Base-by-base conservation (phyloP, 163 green algal genomes). In the Chlorella variabilis region DNA sequence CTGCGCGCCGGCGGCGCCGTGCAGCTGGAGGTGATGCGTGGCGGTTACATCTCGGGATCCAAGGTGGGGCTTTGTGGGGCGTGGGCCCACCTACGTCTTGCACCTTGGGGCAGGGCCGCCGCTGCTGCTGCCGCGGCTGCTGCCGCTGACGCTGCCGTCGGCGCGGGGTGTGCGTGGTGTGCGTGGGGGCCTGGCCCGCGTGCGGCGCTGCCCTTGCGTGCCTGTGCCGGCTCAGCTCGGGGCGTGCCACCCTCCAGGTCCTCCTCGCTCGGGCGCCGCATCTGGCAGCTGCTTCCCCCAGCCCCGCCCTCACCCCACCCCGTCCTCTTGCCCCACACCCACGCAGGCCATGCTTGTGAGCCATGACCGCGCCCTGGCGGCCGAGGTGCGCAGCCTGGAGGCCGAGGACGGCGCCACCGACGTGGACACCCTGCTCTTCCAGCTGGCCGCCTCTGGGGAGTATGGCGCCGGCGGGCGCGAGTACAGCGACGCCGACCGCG, bases 1-100 rank as follows among this genome's bases (percentile, higher is more conserved):
- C 34, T 68, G 56, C 45, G 66, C 2, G 59, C 41, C 27, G 56
- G 71, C 17, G 84, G 87, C 36, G 51, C 79, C 5, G 20, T 92
- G 54, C 81, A 89, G 74, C 9, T 92, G 48, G 88, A 92, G 54
- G 69, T 92, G 2, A 80, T 84, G 34, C 81, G 84, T 7, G 84
- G 88, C 39, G 81, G 76, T 3, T 90, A 86, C 66, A 78, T 84
- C 48, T 85, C 66, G 42, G 51, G 41, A 3, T 62, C 77, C 58
- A 81, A 85, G 76, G 69, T 82, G 56, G 7, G 17, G 15, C 33
- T 36, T 4, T 21, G 18, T n/a, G n/a, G 42, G 13, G 42, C 42
- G 9, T 51, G 42, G 9, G 42, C 42, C 9, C 42, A 13, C 42
- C 42, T 51, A 20, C 9, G 8, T 8, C 42, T 51, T 51, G 42